A percentile compares a stretch with the other conserved stretches of the same genome.
Evolutionary conservation across 768 basidiomycete genomes (phyloP).

Genomic region (Rhizopogon vesiculosus): DNA sequence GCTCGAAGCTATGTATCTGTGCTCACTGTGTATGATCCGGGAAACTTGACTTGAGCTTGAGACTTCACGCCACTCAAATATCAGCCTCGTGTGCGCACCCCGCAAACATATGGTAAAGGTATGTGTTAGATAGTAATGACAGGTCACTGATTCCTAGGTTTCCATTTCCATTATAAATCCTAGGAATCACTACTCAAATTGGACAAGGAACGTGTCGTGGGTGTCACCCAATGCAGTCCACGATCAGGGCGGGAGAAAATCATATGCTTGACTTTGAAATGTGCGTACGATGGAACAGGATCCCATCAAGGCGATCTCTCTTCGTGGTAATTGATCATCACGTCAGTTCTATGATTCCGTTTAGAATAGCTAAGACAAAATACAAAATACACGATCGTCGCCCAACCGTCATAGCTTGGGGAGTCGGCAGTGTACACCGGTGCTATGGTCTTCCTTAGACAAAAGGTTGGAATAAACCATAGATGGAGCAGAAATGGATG

Average conservation of each 20-base stretch:
- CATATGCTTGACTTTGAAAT: too few species aligned
- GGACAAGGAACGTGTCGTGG: neutral
- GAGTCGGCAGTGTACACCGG: neutral
- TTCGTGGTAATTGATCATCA: neutral
- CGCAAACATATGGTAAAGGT: neutral
- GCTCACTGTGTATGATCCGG: neutral
- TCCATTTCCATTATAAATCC: neutral
- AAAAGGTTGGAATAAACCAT: neutral
- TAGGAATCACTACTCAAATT: conserved; percentile 1
- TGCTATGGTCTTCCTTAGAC: neutral
- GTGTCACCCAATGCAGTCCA: neutral
- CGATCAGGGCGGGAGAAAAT: too few species aligned
- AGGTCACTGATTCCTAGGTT: conserved; percentile 1
- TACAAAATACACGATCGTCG: neutral
- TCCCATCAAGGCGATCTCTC: neutral
- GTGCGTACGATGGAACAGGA: too few species aligned
- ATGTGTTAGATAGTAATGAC: neutral
- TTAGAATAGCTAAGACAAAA: neutral
- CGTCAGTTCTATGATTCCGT: neutral
- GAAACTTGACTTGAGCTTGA: neutral
- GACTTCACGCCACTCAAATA: neutral
- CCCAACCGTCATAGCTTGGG: neutral
- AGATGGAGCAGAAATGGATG: conserved; percentile 8
- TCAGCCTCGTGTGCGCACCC: too few species aligned
- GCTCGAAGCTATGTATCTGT: too few species aligned